Conservation (phyloP, 768 basidiomycete species). For the Pholiota microspora region DNA sequence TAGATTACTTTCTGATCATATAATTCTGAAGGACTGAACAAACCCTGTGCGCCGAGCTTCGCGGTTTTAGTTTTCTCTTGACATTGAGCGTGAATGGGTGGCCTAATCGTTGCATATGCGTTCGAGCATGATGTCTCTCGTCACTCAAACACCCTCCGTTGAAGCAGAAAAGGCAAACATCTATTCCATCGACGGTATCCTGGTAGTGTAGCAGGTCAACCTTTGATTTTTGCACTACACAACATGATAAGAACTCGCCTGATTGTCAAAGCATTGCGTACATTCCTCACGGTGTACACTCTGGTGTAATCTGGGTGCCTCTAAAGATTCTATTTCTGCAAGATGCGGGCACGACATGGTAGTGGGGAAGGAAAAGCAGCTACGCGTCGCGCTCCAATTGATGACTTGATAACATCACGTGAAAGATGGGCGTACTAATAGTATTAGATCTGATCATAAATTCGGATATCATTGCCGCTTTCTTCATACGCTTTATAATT, state of each 20-base stretch:
- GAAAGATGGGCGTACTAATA: background rate
- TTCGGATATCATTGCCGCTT: no score
- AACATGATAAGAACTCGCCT: conserved; percentile 44
- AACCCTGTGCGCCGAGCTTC: conserved; percentile 59
- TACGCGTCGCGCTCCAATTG: background rate
- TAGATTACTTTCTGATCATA: background rate
- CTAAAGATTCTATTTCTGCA: conserved; percentile 43
- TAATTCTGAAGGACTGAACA: background rate
- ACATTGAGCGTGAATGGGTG: conserved; percentile 83
- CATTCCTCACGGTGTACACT: conserved; percentile 91
- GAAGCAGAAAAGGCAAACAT: conserved; percentile 92
- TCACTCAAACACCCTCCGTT: conserved; percentile 81
- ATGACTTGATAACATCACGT: background rate
- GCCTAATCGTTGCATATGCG: conserved; percentile 68
- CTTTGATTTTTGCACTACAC: background rate
- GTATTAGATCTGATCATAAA: no score
- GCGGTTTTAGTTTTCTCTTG: conserved; percentile 65
- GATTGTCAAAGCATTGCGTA: conserved; percentile 95
- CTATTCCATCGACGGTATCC: conserved; percentile 75
- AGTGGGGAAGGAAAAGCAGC: background rate
- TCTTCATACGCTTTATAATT: no score
- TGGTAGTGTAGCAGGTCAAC: conserved; percentile 26
- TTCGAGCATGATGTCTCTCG: conserved; percentile 67
- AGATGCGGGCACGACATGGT: conserved; percentile 56
- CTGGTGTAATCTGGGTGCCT: conserved; percentile 62